Evolutionary conservation across 2,329 filamentous ascomycete genomes (phyloP), one percentile per base, ranked within the genome.

Genomic region (Metarhizium guizhouense): DNA sequence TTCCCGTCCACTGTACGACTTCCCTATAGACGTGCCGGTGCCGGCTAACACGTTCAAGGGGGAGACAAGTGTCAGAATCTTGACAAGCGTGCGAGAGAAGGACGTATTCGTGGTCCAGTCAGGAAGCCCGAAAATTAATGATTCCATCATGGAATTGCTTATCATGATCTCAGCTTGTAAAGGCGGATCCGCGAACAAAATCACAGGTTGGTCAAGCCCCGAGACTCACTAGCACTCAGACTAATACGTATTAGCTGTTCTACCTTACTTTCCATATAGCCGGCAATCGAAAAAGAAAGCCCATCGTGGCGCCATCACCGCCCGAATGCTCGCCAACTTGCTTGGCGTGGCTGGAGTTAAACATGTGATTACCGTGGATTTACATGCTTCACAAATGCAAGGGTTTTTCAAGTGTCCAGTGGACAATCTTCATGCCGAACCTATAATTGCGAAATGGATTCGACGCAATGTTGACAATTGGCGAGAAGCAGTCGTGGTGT

Each of bases 151-250:
- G 91, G 94, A 99, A 79, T 82, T 99, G 68, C 82, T 99, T 68
- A 97, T 99, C 73, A 95, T 99, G 90, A 96, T 97, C 66, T 94
- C 90, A 62, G 94, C 94, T 63, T 99, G 94, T 81, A 97, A 96
- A 74, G 92, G 94, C 67, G 94, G 93, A 62, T 97, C 94, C 54
- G 90, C 94, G 60, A 96, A 92, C 77, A 95, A 94, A 67, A 88
- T 97, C 69, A 97, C 93, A 64, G 93, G 93, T 96, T 78, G 64
- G 81, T 72, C 59, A 18, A 14, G 8, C 14, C 32, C n/a, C n/a
- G 20, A 30, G 29, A 13, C 20, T 13, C 2, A 11, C 58, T 57
- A 32, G 18, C 14, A 43, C 11, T 38, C 56, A 58, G 42, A 58
- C 54, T 52, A 25, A 51, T 25, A 51, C 8, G 8, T 53, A 57